phyloP scores from a whole-genome alignment of 176 grass and related monocot species.

The Ensete ventricosum region DNA sequence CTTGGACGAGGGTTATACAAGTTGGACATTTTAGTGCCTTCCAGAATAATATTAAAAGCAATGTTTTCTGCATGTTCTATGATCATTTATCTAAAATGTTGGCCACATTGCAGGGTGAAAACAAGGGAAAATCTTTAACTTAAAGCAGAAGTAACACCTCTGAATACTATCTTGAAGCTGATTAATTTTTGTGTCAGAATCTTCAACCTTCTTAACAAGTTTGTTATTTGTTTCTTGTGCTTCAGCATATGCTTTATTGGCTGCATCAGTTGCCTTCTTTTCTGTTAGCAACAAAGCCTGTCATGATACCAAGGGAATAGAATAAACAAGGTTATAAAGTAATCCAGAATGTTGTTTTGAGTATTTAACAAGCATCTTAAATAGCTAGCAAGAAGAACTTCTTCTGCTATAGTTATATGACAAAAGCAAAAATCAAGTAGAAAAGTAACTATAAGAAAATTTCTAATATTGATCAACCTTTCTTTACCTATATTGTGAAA shows the following conservation, averaged over 20 bases:
- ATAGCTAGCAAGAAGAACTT: neutral
- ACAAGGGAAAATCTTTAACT: neutral
- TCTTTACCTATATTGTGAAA: neutral
- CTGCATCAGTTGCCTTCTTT: slow-evolving; percentile 53
- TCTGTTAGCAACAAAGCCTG: slow-evolving; percentile 69
- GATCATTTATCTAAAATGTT: neutral
- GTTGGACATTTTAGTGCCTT: neutral
- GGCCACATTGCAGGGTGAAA: neutral
- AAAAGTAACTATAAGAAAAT: neutral
- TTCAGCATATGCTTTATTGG: slow-evolving; percentile 69
- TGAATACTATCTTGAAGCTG: slow-evolving; percentile 86
- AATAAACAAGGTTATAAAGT: neutral
- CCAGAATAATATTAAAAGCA: neutral
- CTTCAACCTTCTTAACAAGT: slow-evolving; percentile 74
- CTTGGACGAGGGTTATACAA: neutral
- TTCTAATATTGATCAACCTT: neutral
- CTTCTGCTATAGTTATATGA: neutral
- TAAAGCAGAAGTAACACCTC: slow-evolving; percentile 45
- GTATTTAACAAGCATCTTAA: neutral
- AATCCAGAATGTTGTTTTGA: neutral
- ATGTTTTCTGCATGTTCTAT: neutral
- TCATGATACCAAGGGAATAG: slow-evolving; percentile 1
- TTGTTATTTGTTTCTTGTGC: slow-evolving; percentile 69
- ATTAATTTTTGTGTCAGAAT: slow-evolving; percentile 67
- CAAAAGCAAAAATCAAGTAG: neutral